Evolutionary conservation across 129 eudicot species (phyloP).

Genomic region (Smallanthus sonchifolius): DNA sequence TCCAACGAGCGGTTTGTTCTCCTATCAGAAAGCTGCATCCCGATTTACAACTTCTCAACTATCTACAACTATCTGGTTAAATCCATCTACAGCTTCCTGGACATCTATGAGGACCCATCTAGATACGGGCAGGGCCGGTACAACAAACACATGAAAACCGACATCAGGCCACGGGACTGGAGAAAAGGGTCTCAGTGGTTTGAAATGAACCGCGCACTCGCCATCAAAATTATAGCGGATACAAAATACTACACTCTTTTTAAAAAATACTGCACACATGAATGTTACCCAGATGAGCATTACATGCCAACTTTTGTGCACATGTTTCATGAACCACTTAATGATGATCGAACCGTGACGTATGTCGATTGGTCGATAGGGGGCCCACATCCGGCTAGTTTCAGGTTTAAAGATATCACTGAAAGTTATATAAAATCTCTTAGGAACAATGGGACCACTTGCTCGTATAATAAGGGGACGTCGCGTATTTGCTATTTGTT

Average conservation of each 20-base stretch:
- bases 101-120: constrained; percentile 71
- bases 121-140: constrained; percentile 82
- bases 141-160: constrained; percentile 60
- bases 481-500: constrained; percentile 57
- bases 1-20: constrained; percentile 83
- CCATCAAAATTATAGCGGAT: constrained; percentile 52
- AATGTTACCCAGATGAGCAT: constrained; percentile 89
- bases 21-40: constrained; percentile 90
- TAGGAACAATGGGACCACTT: constrained; percentile 60
- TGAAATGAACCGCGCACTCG: constrained; percentile 58
- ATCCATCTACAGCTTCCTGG: constrained; percentile 62
- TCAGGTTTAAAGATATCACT: constrained; percentile 46
- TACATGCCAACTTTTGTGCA: constrained; percentile 66
- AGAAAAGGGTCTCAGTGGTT: constrained; percentile 96
- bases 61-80: constrained; percentile 58
- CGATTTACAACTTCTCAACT: constrained; percentile 64
- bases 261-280: constrained; percentile 54
- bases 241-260: constrained; percentile 65
- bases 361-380: constrained; percentile 73
- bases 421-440: constrained; percentile 42
- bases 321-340: constrained; percentile 54
- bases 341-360: constrained; percentile 65
- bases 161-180: constrained; percentile 60
- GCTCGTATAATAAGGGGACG: constrained; percentile 43
- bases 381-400: constrained; percentile 76